Percentiles rank a stretch among this genome's conserved stretches.
Evolutionary conservation across 2,329 filamentous ascomycete species (phyloP).

Genomic region (Grosmannia penicillata): DNA sequence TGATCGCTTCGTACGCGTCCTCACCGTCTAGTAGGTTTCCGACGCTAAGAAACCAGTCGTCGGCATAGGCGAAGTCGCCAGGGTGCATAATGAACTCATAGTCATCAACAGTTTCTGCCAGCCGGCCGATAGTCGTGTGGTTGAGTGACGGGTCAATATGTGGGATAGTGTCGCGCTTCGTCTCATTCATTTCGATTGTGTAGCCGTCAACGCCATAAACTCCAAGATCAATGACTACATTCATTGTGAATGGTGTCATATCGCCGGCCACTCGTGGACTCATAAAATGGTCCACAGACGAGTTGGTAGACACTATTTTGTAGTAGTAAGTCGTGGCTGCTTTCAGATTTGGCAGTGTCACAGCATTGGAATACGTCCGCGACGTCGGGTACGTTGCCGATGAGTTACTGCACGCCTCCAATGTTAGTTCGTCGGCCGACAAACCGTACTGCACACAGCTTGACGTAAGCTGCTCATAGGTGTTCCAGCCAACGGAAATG

Average conservation of each 20-base stretch:
- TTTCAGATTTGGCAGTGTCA: conserved; percentile 27
- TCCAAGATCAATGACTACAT: conserved; percentile 38
- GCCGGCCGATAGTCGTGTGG: conserved; percentile 41
- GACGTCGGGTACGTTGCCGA: conserved; percentile 34
- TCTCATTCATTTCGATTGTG: conserved; percentile 27
- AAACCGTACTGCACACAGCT: conserved; percentile 38
- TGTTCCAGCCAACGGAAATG: conserved; percentile 42
- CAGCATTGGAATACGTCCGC: conserved; percentile 36
- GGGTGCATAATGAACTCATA: conserved; percentile 41
- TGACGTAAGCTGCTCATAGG: conserved; percentile 28
- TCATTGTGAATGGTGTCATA: conserved; percentile 35
- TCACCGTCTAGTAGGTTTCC: conserved; percentile 56
- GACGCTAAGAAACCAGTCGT: conserved; percentile 35
- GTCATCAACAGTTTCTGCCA: conserved; percentile 34
- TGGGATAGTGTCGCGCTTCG: conserved; percentile 34
- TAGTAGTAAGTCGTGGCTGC: conserved; percentile 46
- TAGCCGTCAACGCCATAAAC: conserved; percentile 38
- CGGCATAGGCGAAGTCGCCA: conserved; percentile 42
- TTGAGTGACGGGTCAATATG: conserved; percentile 34
- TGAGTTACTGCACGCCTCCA: conserved; percentile 25
- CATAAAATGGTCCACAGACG: conserved; percentile 35
- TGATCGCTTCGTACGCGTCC: conserved; percentile 92
- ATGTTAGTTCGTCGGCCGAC: conserved; percentile 21
- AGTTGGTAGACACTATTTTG: conserved; percentile 41
- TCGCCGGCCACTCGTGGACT: conserved; percentile 39